phyloP scores from a whole-genome alignment of 2,329 filamentous ascomycete species.

The Aspergillus pseudoterreus region DNA sequence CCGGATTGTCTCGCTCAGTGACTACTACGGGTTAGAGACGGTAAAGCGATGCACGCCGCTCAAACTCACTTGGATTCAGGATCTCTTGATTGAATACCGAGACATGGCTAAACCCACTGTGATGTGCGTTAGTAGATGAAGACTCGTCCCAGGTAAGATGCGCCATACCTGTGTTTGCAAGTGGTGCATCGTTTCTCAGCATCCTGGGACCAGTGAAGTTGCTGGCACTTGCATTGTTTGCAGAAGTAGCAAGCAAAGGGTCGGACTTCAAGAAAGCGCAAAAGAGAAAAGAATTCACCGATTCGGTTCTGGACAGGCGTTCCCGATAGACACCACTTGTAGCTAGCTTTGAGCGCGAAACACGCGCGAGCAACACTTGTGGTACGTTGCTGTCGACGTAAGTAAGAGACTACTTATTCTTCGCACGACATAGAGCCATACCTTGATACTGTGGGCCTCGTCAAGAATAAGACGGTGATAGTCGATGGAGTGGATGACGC shows the following conservation, averaged over 20 bases:
- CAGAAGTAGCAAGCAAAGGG: conserved; percentile 95
- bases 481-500: conserved; percentile 75
- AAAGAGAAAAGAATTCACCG: conserved; percentile 90
- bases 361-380: conserved; percentile 93
- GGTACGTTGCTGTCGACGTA: conserved; percentile 52
- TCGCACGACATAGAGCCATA: conserved; percentile 23
- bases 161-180: conserved; percentile 57
- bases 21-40: conserved; percentile 43
- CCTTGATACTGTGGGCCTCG: conserved; percentile 92
- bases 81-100: conserved; percentile 94
- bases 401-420: conserved; percentile 4
- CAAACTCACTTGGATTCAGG: conserved; percentile 64
- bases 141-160: conserved; percentile 4
- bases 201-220: conserved; percentile 78
- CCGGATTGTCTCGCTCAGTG: conserved; percentile 51
- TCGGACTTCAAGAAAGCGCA: conserved; percentile 83
- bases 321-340: conserved; percentile 94
- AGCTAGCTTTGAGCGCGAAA: conserved; percentile 80
- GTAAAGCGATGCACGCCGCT: conserved; percentile 29
- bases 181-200: conserved; percentile 65
- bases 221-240: conserved; percentile 76
- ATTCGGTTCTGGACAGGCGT: conserved; percentile 97
- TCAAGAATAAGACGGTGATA: conserved; percentile 93
- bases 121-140: conserved; percentile 12
- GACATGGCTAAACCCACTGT: conserved; percentile 61